Evolutionary conservation across 306 rosid species (phyloP).

Genomic region (Rosa lucieae): DNA sequence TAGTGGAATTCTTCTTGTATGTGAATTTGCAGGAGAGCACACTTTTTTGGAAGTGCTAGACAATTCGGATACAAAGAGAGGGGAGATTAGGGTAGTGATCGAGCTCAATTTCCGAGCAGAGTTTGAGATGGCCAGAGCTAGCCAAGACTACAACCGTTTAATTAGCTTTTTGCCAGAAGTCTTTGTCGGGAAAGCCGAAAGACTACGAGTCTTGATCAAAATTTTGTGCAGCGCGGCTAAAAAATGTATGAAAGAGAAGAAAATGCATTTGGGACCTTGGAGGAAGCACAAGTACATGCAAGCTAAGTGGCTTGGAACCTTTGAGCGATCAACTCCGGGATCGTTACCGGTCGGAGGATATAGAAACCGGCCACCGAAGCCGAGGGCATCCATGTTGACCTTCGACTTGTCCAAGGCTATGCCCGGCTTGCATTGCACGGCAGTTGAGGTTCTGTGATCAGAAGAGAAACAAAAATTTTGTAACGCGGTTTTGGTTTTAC

Average conservation of each 20-base stretch:
- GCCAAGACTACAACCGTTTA: slow-evolving; percentile 58
- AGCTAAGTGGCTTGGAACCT: slow-evolving; percentile 75
- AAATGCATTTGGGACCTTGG: slow-evolving; percentile 88
- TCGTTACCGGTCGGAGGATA: slow-evolving; percentile 25
- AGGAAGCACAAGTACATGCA: slow-evolving; percentile 82
- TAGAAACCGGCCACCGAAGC: slow-evolving; percentile 32
- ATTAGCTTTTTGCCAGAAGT: slow-evolving; percentile 59
- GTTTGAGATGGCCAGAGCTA: slow-evolving; percentile 74
- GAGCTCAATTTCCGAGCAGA: slow-evolving; percentile 69
- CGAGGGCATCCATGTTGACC: slow-evolving; percentile 74
- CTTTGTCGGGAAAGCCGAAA: slow-evolving; percentile 71
- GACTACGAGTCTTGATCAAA: slow-evolving; percentile 45
- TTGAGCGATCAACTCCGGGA: slow-evolving; percentile 38
- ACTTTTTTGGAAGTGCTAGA: slow-evolving; percentile 63
- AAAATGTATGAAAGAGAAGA: slow-evolving; percentile 84
- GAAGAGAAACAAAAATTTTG: neutral
- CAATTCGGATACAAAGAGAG: slow-evolving; percentile 36
- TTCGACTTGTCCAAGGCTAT: slow-evolving; percentile 49
- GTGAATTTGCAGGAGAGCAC: slow-evolving; percentile 56
- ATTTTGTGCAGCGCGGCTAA: slow-evolving; percentile 75
- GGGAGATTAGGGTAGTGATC: slow-evolving; percentile 50
- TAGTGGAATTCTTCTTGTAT: neutral
- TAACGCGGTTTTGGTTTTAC: neutral
- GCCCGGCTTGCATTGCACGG: slow-evolving; percentile 36
- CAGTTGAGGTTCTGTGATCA: slow-evolving; percentile 42